Evolutionary conservation across 129 eudicot genomes (phyloP).

Genomic region (Saposhnikovia divaricata): DNA sequence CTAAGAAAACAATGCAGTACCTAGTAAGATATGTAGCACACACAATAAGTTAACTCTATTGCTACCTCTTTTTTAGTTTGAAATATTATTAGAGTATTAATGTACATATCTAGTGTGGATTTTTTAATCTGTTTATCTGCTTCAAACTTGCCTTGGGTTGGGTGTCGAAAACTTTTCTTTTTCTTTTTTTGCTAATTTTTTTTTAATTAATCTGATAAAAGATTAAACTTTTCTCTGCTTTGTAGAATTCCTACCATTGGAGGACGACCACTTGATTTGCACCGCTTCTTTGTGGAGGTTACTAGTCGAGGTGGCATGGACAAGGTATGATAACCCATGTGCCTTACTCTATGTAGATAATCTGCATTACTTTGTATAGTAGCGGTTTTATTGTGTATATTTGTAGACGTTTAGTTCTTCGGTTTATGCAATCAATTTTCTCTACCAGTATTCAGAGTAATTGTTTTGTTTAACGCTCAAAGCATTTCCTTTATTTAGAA

Average conservation of each 20-base stretch:
- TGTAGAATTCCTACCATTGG: conserved; percentile 70
- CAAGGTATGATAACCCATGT: conserved; percentile 35
- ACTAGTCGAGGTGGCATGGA: conserved; percentile 91
- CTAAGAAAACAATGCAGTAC: neutral
- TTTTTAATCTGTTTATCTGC: neutral
- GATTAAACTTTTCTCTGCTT: neutral
- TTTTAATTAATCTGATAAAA: neutral
- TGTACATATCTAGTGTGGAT: neutral
- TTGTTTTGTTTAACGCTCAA: neutral
- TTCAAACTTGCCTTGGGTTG: neutral
- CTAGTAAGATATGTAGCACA: neutral
- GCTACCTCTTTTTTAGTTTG: neutral
- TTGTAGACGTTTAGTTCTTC: conserved; percentile 59
- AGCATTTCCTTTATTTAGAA: neutral
- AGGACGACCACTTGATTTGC: conserved; percentile 68
- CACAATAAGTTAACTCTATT: neutral
- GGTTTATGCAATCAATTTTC: conserved; percentile 36
- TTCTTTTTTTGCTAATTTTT: too few relatives aligned
- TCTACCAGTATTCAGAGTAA: neutral
- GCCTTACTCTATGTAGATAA: neutral
- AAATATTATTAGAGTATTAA: neutral
- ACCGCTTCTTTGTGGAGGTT: conserved; percentile 75
- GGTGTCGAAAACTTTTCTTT: neutral
- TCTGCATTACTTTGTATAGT: neutral
- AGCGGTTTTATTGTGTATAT: neutral